phyloP scores from a whole-genome alignment of 2,329 filamentous ascomycete species.

The Fusarium verrucosum region DNA sequence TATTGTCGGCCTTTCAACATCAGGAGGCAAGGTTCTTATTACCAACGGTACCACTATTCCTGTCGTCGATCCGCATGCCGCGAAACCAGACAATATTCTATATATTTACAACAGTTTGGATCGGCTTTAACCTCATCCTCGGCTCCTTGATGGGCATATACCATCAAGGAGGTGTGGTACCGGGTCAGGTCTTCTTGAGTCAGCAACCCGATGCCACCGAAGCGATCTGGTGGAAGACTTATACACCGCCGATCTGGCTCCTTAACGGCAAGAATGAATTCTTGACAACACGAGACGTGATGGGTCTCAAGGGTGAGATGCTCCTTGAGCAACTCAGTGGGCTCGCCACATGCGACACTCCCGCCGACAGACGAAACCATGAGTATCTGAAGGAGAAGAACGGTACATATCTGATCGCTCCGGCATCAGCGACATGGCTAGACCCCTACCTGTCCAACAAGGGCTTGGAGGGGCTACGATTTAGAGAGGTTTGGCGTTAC shows the following conservation, averaged over 20 bases:
- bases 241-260: constrained; percentile 83
- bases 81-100: constrained; percentile 59
- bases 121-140: constrained; percentile 73
- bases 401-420: constrained; percentile 77
- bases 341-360: constrained; percentile 70
- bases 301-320: constrained; percentile 71
- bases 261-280: constrained; percentile 79
- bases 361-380: constrained; percentile 62
- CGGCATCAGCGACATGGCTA: constrained; percentile 75
- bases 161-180: constrained; percentile 81
- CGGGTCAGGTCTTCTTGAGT: constrained; percentile 78
- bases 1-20: constrained; percentile 79
- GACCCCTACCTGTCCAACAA: constrained; percentile 70
- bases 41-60: constrained; percentile 78
- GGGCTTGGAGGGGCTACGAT: constrained; percentile 66
- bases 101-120: constrained; percentile 70
- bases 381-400: constrained; percentile 69
- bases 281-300: constrained; percentile 75
- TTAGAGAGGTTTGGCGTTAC: constrained; percentile 76
- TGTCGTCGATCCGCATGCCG: constrained; percentile 77
- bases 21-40: constrained; percentile 83
- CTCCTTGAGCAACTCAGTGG: constrained; percentile 68
- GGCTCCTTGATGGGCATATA: constrained; percentile 82
- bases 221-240: constrained; percentile 87
- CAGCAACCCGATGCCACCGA: constrained; percentile 73